phyloP scores from a whole-genome alignment of 169 alveolate genomes.

The Plasmodium gonderi region DNA sequence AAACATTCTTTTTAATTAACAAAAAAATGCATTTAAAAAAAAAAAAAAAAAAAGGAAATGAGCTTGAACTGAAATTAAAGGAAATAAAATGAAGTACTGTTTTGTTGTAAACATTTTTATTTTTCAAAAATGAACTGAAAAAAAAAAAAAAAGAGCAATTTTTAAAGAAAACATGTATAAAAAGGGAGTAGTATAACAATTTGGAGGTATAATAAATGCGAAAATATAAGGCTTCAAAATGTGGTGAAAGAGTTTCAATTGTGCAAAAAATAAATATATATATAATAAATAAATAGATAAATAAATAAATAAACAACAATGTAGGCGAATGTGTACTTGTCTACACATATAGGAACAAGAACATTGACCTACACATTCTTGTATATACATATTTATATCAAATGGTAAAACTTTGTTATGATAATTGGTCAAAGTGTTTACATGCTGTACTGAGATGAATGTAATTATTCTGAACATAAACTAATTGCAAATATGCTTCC shows the following conservation, averaged over 20 bases:
- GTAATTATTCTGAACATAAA: neutral
- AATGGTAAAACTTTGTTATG: neutral
- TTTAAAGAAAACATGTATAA: neutral
- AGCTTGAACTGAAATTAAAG: neutral
- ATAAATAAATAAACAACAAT: no score
- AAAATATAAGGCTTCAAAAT: neutral
- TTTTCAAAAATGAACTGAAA: constrained; percentile 3
- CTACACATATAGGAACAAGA: no score
- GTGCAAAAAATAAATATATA: neutral
- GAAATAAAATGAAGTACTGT: neutral
- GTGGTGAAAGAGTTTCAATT: neutral
- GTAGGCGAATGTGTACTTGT: no score
- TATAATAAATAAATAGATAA: neutral
- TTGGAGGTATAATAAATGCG: neutral
- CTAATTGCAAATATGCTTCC: neutral
- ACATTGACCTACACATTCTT: neutral
- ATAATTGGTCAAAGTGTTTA: neutral
- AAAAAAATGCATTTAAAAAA: neutral
- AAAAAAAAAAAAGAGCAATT: neutral
- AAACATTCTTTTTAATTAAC: neutral
- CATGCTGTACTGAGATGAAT: neutral
- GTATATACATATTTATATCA: neutral
- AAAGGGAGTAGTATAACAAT: neutral
- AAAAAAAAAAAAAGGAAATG: no score
- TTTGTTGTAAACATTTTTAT: neutral